These are phyloP conservation scores for Lentinula guzmanii DNA, from an alignment of 768 basidiomycete species.

Conservation along the genomic window DNA sequence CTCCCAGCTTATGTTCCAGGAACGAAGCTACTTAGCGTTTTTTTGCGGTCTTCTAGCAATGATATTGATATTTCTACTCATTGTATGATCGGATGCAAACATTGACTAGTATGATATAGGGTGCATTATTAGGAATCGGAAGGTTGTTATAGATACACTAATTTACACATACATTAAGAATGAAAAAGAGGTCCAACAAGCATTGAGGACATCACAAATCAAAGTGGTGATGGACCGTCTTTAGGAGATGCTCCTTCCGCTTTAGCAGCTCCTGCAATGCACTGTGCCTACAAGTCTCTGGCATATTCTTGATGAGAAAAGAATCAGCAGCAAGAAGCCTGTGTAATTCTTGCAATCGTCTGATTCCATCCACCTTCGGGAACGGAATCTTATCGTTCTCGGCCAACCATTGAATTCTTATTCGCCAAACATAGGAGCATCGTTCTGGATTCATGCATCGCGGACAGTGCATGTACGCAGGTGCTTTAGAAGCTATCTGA, in stretches of 20 bases:
- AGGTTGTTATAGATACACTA: not conserved
- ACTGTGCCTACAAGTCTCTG: conserved; percentile 24
- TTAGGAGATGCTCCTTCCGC: conserved; percentile 23
- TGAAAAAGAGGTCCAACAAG: not conserved
- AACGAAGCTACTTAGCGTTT: not conserved
- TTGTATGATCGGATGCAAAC: not conserved
- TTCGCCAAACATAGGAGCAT: conserved; percentile 31
- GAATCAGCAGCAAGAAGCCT: conserved; percentile 22
- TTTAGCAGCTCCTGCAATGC: conserved; percentile 27
- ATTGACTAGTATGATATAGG: not conserved
- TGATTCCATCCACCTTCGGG: conserved; percentile 27
- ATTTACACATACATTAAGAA: not conserved
- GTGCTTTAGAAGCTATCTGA: conserved; percentile 21
- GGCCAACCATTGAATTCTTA: conserved; percentile 25
- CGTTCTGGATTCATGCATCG: conserved; percentile 29
- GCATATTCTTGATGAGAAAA: conserved; percentile 24
- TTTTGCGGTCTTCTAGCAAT: not conserved
- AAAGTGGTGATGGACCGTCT: conserved; percentile 32
- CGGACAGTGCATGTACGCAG: conserved; percentile 20
- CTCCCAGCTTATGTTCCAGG: not conserved
- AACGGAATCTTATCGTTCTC: conserved; percentile 15
- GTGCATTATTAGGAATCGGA: not conserved
- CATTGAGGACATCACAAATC: conserved; percentile 18
- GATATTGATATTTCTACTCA: not conserved
- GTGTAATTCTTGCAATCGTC: conserved; percentile 26